phyloP scores from a whole-genome alignment of 1,139 yeast genomes.

The Yamadazyma sp. region DNA sequence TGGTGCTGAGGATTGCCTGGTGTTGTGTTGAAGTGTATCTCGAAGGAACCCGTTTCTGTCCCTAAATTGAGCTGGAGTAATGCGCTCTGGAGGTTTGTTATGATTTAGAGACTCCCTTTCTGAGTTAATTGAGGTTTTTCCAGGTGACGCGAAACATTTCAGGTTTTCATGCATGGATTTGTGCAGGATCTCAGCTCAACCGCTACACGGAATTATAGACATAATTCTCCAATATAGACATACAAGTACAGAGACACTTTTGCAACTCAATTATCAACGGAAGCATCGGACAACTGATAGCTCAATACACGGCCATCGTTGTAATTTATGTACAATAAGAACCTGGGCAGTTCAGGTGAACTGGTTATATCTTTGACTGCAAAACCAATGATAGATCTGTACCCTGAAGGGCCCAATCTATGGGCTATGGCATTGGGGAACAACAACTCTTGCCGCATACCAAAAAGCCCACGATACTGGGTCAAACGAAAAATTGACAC shows the following conservation, averaged over 20 bases:
- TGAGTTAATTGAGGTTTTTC: background rate
- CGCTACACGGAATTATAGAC: too few relatives aligned
- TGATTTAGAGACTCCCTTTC: slow-evolving; percentile 2
- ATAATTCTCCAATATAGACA: too few relatives aligned
- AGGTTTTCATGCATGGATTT: background rate
- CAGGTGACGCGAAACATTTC: slow-evolving; percentile 2
- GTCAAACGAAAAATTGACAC: slow-evolving; percentile 59
- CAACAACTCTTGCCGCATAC: slow-evolving; percentile 61
- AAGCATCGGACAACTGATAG: slow-evolving; percentile 20
- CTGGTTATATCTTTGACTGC: slow-evolving; percentile 23
- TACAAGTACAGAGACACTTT: background rate
- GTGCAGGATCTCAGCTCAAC: too few relatives aligned
- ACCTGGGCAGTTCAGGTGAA: slow-evolving; percentile 19
- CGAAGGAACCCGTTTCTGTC: too few relatives aligned
- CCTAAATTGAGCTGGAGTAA: background rate
- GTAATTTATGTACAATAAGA: slow-evolving; percentile 28
- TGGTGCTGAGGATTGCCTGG: too few relatives aligned
- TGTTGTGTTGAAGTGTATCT: too few relatives aligned
- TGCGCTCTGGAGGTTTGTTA: slow-evolving; percentile 1
- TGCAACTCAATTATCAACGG: background rate
- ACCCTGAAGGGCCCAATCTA: slow-evolving; percentile 27
- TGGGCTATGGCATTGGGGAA: slow-evolving; percentile 43
- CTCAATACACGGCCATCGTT: slow-evolving; percentile 34
- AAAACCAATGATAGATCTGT: slow-evolving; percentile 35
- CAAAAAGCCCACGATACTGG: slow-evolving; percentile 53